Evolutionary conservation across 495 filamentous ascomycete species (phyloP), one percentile per base, ranked within the genome.

Genomic region (Venustampulla echinocandica): DNA sequence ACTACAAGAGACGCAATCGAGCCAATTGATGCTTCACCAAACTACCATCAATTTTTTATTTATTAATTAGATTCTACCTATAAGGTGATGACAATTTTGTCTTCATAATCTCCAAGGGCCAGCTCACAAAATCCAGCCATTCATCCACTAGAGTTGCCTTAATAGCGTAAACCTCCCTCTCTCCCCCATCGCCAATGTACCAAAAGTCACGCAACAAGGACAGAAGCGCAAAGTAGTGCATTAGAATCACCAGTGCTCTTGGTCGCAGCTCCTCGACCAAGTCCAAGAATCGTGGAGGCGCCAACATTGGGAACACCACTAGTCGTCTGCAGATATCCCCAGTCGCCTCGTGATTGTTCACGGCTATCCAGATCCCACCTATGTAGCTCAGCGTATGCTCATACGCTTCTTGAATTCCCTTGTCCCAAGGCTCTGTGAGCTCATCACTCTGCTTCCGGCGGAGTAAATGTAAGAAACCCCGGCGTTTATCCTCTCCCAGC

Each of bases 111-210:
- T 58, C 33, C 25, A 66, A 40, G 2, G 69, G 65, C 65, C 66
- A 69, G 20, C 48, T 50, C 56, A 72, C 59, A 18, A 61, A 44
- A 21, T 55, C 61, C 25, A 60, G 55, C 69, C 68, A 72, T 30
- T 62, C 52, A 5, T 45, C 22, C 1, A 61, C 60, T 20, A 72
- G 36, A n/a, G 55, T 55, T 11, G 51, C 51, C n/a, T 61, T 44
- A 30, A 72, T 68, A 2, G 59, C 64, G 20, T 53, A 46, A 3
- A 69, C 56, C 42, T 71, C 68, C 22, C 58, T 48, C 24, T 46
- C 53, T 5, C 62, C 59, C 10, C 57, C 61, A 9, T 62, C 55
- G 2, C 50, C 61, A 42, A 69, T 47, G 68, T 66, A 72, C 68
- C 69, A 72, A 1, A 63, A 37, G 45, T 61, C 42, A 2, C 61